These are phyloP conservation scores for Asterionellopsis glacialis DNA, from an alignment of 108 stramenopile genomes.

Conservation along the genomic window DNA sequence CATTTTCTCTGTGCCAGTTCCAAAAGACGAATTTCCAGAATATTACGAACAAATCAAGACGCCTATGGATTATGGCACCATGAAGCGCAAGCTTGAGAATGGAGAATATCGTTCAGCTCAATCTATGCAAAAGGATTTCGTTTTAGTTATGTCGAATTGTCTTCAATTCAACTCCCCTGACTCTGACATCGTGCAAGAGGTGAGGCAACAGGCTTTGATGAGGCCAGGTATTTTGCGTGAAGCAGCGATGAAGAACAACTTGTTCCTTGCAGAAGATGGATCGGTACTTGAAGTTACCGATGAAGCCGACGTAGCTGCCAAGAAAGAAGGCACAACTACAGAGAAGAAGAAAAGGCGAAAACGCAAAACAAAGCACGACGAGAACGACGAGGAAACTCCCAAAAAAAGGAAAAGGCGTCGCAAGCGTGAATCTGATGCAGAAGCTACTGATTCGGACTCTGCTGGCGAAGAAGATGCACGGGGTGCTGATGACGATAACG, in stretches of 20 bases:
- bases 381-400: slow-evolving; percentile 20
- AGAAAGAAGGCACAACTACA: background rate
- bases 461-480: background rate
- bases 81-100: slow-evolving; percentile 75
- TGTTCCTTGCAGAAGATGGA: slow-evolving; percentile 82
- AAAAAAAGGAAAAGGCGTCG: slow-evolving; percentile 29
- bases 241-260: slow-evolving; percentile 64
- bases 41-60: slow-evolving; percentile 80
- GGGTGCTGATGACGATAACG: slow-evolving; percentile 17
- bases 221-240: slow-evolving; percentile 59
- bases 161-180: slow-evolving; percentile 72
- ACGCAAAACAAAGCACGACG: slow-evolving; percentile 32
- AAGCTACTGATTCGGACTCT: background rate
- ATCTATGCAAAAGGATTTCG: slow-evolving; percentile 85
- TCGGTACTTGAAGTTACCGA: slow-evolving; percentile 64
- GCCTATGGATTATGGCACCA: slow-evolving; percentile 86
- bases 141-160: slow-evolving; percentile 77
- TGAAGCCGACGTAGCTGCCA: slow-evolving; percentile 1
- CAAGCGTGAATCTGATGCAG: slow-evolving; percentile 1
- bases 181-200: slow-evolving; percentile 83
- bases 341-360: slow-evolving; percentile 34
- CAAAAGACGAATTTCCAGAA: slow-evolving; percentile 79
- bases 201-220: slow-evolving; percentile 64
- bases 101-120: slow-evolving; percentile 84
- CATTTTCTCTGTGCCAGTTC: slow-evolving; percentile 74